Conservation (phyloP, 192 early-diverging fungal genomes). For the Coemansia sp. region DNA sequence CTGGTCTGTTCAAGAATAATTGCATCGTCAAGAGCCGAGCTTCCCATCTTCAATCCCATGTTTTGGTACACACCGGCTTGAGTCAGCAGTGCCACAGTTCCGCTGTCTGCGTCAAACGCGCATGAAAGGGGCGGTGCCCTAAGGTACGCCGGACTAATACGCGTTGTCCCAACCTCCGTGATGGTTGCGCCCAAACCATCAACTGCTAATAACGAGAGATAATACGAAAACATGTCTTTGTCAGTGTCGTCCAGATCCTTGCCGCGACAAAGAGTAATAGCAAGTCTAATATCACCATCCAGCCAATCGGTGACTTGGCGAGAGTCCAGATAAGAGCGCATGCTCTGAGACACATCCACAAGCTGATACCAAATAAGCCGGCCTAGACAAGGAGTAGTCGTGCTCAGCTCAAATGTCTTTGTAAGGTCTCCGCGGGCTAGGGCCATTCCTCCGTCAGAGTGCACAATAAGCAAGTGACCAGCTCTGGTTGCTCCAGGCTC, state of each 20-base stretch:
- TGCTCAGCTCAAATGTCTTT: slow-evolving; percentile 8
- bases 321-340: slow-evolving; percentile 55
- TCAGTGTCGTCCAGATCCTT: slow-evolving; percentile 19
- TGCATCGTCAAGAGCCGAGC: slow-evolving; percentile 49
- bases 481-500: slow-evolving; percentile 36
- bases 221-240: slow-evolving; percentile 17
- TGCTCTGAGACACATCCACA: slow-evolving; percentile 48
- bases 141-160: slow-evolving; percentile 36
- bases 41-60: slow-evolving; percentile 29
- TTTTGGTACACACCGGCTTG: slow-evolving; percentile 41
- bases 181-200: slow-evolving; percentile 34
- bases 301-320: slow-evolving; percentile 53
- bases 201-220: slow-evolving; percentile 30
- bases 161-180: slow-evolving; percentile 45
- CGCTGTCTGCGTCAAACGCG: slow-evolving; percentile 50
- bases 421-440: slow-evolving; percentile 23
- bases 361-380: slow-evolving; percentile 47
- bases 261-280: slow-evolving; percentile 19
- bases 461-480: slow-evolving; percentile 37
- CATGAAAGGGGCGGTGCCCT: slow-evolving; percentile 40
- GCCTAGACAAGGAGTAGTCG: slow-evolving; percentile 14
- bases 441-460: slow-evolving; percentile 37
- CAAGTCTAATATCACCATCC: slow-evolving; percentile 34
- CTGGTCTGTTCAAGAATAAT: slow-evolving; percentile 38
- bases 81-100: slow-evolving; percentile 36